These are phyloP conservation scores for Wickerhamiella pararugosa DNA, from an alignment of 1,139 yeast species.

Conservation along the genomic window DNA sequence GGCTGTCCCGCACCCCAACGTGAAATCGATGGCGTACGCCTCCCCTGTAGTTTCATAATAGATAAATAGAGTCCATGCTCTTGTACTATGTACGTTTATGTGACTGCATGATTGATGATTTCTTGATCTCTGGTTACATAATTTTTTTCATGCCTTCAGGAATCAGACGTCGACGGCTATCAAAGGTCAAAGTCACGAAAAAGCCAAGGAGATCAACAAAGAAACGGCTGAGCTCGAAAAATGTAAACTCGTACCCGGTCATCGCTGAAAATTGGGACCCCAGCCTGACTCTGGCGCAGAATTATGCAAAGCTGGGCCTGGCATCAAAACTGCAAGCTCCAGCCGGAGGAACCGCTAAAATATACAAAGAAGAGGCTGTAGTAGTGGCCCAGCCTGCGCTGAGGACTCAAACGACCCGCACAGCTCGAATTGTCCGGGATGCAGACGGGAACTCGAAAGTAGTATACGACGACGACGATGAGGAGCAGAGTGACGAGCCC, in stretches of 20 bases:
- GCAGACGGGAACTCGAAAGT: slow-evolving; percentile 52
- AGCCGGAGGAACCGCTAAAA: slow-evolving; percentile 31
- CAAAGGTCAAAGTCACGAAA: slow-evolving; percentile 41
- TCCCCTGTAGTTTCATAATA: slow-evolving; percentile 9
- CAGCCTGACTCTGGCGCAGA: slow-evolving; percentile 64
- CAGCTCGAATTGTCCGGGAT: slow-evolving; percentile 68
- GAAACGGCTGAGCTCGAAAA: slow-evolving; percentile 37
- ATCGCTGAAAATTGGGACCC: slow-evolving; percentile 88
- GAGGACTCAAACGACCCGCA: slow-evolving; percentile 42
- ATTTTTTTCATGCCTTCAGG: slow-evolving; percentile 24
- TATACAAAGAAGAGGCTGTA: slow-evolving; percentile 19
- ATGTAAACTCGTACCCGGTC: slow-evolving; percentile 57
- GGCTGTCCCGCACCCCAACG: slow-evolving; percentile 81
- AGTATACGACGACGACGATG: slow-evolving; percentile 47
- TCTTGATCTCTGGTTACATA: too few relatives aligned
- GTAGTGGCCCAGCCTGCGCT: slow-evolving; percentile 31
- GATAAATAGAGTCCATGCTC: too few relatives aligned
- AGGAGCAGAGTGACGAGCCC: slow-evolving; percentile 20
- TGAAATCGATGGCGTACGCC: slow-evolving; percentile 93
- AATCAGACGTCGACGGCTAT: slow-evolving; percentile 79
- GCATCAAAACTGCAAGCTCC: slow-evolving; percentile 46
- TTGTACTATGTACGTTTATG: too few relatives aligned
- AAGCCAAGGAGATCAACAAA: slow-evolving; percentile 61
- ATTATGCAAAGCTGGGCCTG: slow-evolving; percentile 57
- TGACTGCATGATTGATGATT: too few relatives aligned